Evolutionary conservation across 352 stramenopile species (phyloP), one percentile per base, ranked within the genome.

Genomic region (Phytophthora litchii): DNA sequence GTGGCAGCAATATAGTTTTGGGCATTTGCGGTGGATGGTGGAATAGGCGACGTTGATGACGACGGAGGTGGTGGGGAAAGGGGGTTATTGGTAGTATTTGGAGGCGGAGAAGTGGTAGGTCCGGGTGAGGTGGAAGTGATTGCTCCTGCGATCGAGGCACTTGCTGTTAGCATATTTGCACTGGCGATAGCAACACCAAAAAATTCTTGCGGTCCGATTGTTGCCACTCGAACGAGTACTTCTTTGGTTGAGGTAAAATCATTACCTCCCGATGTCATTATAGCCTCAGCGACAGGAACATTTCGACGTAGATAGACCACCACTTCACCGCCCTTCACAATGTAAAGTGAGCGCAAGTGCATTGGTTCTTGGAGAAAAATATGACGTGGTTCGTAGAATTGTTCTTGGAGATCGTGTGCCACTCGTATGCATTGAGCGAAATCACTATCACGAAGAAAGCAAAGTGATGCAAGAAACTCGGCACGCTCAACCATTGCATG

Each of bases 381-480:
- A 38, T 92, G 73, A 0, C 78, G 76, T 9, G 76, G 72, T 16
- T 87, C 78, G 48, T 87, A 89, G 3, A 58, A 49, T 20, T 65
- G 63, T 13, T 89, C 76, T 11, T 83, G 66, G 32, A 90, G 67
- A 41, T 92, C 84, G 37, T 91, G 81, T 3, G 82, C 80, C 3
- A 92, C 70, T 27, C 84, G 82, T 29, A 94, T 91, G 45, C 84
- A 91, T 40, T 89, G 74, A 1, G 73, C 74, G 51, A 91, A 88
- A 55, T 91, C 80, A 17, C 62, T 66, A 23, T 72, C 64, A 8
- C 72, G 64, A 37, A 91, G 82, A 50, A 87, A 91, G 27, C 68
- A 78, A 3, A 94, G 58, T 1, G 66, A 61, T 1, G 76, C 36
- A 14, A 94, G 70, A 43, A 91, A 89, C 63, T 86, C 76, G 17